phyloP scores from a whole-genome alignment of 164 flowering plant genomes.

The Aristolochia californica region DNA sequence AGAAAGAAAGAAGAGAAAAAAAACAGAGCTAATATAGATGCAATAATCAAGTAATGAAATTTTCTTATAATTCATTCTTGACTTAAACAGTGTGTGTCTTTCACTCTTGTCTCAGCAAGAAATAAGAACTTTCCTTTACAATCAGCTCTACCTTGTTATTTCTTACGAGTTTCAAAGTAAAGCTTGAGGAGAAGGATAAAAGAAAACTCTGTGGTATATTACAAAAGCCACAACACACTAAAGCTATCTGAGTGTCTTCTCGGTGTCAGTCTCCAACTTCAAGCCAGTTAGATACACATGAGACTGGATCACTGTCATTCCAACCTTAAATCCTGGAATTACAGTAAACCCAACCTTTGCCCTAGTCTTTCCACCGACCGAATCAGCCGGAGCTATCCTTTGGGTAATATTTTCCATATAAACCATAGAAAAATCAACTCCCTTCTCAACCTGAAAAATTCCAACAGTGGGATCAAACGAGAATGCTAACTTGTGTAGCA shows the following conservation, averaged over 20 bases:
- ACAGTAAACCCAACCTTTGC: constrained; percentile 79
- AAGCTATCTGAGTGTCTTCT: too few species aligned
- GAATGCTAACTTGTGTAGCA: constrained; percentile 72
- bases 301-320: constrained; percentile 69
- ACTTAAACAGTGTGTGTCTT: neutral
- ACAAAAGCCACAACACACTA: neutral
- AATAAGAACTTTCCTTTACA: constrained; percentile 3
- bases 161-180: neutral
- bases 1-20: too few species aligned
- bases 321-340: constrained; percentile 80
- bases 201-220: too few species aligned
- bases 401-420: constrained; percentile 72
- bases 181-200: neutral
- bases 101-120: neutral
- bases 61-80: too few species aligned
- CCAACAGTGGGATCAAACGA: constrained; percentile 67
- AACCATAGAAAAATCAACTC: constrained; percentile 66
- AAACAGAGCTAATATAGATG: too few species aligned
- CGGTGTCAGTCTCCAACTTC: neutral
- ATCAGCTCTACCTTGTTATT: constrained; percentile 3
- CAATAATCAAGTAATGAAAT: too few species aligned
- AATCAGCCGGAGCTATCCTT: constrained; percentile 11
- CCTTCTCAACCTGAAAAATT: constrained; percentile 77
- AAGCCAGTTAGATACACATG: constrained; percentile 56
- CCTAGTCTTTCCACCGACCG: constrained; percentile 17